Conservation (phyloP, 768 basidiomycete species). For the Boletus edulis region DNA sequence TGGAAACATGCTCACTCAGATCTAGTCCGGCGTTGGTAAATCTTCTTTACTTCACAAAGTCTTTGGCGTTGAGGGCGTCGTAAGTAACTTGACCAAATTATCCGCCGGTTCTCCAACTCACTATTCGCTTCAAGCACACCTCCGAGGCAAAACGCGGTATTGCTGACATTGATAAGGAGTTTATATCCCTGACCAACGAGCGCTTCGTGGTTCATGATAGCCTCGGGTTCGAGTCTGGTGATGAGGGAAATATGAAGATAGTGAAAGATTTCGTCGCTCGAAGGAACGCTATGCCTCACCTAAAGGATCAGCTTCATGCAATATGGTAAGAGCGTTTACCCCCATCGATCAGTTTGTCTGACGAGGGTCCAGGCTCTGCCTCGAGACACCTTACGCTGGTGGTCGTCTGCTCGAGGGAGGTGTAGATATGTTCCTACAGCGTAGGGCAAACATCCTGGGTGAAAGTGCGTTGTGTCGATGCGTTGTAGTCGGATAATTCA, state of each 20-base stretch:
- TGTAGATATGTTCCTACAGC: constrained; percentile 7
- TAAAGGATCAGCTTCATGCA: constrained; percentile 12
- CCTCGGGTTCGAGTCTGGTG: constrained; percentile 4
- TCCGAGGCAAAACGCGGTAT: constrained; percentile 1
- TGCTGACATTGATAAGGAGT: constrained; percentile 12
- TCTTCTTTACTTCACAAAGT: constrained; percentile 8
- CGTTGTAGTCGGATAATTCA: neutral
- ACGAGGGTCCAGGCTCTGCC: constrained; percentile 12
- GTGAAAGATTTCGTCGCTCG: constrained; percentile 1
- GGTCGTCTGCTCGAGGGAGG: constrained; percentile 15
- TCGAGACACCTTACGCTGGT: constrained; percentile 12
- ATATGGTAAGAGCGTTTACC: constrained; percentile 2
- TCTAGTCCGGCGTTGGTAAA: constrained; percentile 16
- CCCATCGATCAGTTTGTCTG: neutral
- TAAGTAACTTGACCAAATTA: neutral
- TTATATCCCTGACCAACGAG: constrained; percentile 8
- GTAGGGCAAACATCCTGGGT: constrained; percentile 6
- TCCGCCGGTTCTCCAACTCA: neutral
- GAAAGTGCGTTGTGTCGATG: neutral
- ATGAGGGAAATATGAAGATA: neutral
- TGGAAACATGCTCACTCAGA: neutral
- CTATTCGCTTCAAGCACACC: neutral
- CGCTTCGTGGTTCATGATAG: constrained; percentile 14
- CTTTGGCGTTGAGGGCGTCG: constrained; percentile 11
- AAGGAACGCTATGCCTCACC: constrained; percentile 1